Conservation (phyloP, 2,329 filamentous ascomycete species). For the Nemania bipapillata region DNA sequence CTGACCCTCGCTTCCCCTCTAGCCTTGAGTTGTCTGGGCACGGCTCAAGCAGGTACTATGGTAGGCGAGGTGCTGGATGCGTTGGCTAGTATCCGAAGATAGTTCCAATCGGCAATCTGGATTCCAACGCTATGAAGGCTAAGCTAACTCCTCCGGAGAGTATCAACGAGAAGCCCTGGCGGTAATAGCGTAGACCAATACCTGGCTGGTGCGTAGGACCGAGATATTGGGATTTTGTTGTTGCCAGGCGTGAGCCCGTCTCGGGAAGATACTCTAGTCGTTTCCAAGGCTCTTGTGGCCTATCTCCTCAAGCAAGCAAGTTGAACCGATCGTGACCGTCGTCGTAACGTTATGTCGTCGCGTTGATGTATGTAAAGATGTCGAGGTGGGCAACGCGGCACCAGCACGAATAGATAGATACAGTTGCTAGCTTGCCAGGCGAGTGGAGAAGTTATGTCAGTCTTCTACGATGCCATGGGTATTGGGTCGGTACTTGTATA, state of each 20-base stretch:
- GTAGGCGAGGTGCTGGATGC: neutral
- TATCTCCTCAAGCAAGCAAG: slow-evolving; percentile 12
- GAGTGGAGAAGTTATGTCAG: slow-evolving; percentile 40
- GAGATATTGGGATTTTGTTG: slow-evolving; percentile 15
- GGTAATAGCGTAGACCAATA: slow-evolving; percentile 4
- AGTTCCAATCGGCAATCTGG: slow-evolving; percentile 11
- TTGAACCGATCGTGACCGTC: slow-evolving; percentile 14
- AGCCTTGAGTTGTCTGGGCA: slow-evolving; percentile 4
- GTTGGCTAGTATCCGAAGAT: slow-evolving; percentile 3
- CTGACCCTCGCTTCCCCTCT: slow-evolving; percentile 7
- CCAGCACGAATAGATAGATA: slow-evolving; percentile 31
- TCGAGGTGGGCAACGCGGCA: slow-evolving; percentile 28
- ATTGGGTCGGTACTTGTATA: slow-evolving; percentile 38
- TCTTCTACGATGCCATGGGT: slow-evolving; percentile 37
- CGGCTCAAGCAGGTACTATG: slow-evolving; percentile 2
- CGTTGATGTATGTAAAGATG: slow-evolving; percentile 32
- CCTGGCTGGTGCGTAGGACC: slow-evolving; percentile 13
- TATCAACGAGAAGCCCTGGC: slow-evolving; percentile 9
- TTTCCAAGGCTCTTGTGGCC: slow-evolving; percentile 10
- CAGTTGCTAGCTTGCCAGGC: slow-evolving; percentile 21
- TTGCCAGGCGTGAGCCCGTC: slow-evolving; percentile 8
- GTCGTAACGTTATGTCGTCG: slow-evolving; percentile 30
- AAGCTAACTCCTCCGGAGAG: neutral
- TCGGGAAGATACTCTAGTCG: slow-evolving; percentile 5
- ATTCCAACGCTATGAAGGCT: slow-evolving; percentile 11